Conservation (phyloP, 192 early-diverging fungal genomes). For the Dimargaris xerosporica region DNA sequence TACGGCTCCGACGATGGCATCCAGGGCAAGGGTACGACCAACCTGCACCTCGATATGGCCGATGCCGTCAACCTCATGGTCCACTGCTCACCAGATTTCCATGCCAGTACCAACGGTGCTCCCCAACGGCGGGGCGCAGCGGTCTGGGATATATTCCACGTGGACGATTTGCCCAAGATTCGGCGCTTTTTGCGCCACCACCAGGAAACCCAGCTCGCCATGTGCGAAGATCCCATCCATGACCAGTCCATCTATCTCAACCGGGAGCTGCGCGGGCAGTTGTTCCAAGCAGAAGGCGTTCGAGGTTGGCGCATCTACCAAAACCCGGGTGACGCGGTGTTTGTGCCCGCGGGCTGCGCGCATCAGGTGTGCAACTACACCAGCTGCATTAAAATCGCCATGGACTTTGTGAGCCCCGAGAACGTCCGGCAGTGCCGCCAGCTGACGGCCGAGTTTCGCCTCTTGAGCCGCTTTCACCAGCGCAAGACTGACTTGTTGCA, state of each 20-base stretch:
- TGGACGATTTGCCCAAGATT: conserved; percentile 18
- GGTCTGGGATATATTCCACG: conserved; percentile 50
- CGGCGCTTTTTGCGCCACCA: conserved; percentile 22
- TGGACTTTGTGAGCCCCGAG: conserved; percentile 56
- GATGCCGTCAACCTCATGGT: conserved; percentile 70
- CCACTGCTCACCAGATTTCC: conserved; percentile 20
- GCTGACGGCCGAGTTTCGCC: conserved; percentile 34
- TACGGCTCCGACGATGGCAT: conserved; percentile 38
- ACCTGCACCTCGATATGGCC: conserved; percentile 63
- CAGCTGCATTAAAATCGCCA: conserved; percentile 48
- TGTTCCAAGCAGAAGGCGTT: conserved; percentile 26
- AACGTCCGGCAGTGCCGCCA: conserved; percentile 27
- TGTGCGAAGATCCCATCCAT: conserved; percentile 39
- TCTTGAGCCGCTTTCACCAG: conserved; percentile 19
- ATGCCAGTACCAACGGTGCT: not conserved
- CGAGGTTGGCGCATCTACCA: conserved; percentile 42
- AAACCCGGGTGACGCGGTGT: conserved; percentile 56
- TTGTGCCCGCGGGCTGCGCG: conserved; percentile 60
- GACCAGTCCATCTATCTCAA: conserved; percentile 51
- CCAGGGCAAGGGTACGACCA: conserved; percentile 46
- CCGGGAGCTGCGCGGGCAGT: conserved; percentile 17
- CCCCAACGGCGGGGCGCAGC: conserved; percentile 18
- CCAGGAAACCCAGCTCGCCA: conserved; percentile 6
- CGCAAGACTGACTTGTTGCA: conserved; percentile 34
- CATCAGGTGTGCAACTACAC: conserved; percentile 59